These are phyloP conservation scores for Penicillium desertorum DNA, from an alignment of 495 filamentous ascomycete species.

Conservation along the genomic window DNA sequence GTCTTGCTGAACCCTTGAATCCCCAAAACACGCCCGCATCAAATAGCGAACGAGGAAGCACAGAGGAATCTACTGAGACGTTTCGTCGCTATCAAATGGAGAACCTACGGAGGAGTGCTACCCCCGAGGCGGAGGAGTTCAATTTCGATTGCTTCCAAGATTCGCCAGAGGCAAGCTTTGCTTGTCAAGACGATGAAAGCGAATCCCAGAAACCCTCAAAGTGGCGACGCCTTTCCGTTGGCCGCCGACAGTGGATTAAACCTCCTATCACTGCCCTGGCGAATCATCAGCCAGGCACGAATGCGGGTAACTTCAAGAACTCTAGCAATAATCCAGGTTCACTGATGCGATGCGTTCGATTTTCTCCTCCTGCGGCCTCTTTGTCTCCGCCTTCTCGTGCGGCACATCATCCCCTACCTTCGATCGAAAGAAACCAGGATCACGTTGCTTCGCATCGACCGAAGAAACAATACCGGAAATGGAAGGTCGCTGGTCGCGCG, in stretches of 20 bases:
- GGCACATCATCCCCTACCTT: conserved; percentile 8
- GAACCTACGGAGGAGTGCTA: conserved; percentile 9
- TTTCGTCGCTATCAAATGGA: conserved; percentile 1
- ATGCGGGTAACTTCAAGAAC: background rate
- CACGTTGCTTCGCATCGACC: conserved; percentile 16
- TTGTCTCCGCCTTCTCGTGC: conserved; percentile 1
- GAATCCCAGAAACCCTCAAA: conserved; percentile 1
- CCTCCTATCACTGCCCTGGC: conserved; percentile 2
- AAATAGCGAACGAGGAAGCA: conserved; percentile 16
- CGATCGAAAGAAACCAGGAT: conserved; percentile 20
- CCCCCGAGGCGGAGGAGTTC: conserved; percentile 13
- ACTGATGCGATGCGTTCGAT: conserved; percentile 19
- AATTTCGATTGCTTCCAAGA: conserved; percentile 21
- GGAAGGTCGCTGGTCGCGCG: conserved; percentile 16
- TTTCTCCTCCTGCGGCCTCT: conserved; percentile 13
- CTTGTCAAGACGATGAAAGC: background rate
- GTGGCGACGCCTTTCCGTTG: conserved; percentile 9
- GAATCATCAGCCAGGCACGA: background rate
- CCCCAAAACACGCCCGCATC: conserved; percentile 32
- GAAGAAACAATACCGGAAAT: conserved; percentile 23
- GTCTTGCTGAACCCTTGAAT: conserved; percentile 17
- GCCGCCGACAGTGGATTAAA: conserved; percentile 4
- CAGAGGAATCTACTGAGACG: background rate
- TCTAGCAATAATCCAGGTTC: background rate
- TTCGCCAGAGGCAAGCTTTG: conserved; percentile 9